Conservation (phyloP, 306 rosid species). For the Citrullus amarus region DNA sequence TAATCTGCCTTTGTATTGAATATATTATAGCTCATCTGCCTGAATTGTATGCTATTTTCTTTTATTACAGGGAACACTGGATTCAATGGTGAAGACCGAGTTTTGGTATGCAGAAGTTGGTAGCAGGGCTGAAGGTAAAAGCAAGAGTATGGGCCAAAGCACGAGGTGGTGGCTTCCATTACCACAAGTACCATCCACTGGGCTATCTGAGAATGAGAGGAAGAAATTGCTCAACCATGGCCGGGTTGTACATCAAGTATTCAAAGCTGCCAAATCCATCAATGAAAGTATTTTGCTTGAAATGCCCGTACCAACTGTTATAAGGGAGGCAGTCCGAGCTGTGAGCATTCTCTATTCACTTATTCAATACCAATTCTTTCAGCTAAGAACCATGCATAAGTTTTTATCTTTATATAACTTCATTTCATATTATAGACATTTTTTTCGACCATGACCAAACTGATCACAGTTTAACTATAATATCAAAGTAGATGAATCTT, state of each 20-base stretch:
- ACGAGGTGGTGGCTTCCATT: slow-evolving; percentile 89
- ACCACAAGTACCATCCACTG: slow-evolving; percentile 61
- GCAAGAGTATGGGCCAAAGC: slow-evolving; percentile 27
- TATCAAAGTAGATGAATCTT: background rate
- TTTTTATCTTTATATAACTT: too few relatives aligned
- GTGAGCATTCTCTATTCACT: slow-evolving; percentile 25
- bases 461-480: background rate
- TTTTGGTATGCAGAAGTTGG: slow-evolving; percentile 88
- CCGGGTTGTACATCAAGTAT: slow-evolving; percentile 61
- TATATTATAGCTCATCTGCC: background rate
- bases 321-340: slow-evolving; percentile 67
- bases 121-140: slow-evolving; percentile 65
- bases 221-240: slow-evolving; percentile 51
- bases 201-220: slow-evolving; percentile 62
- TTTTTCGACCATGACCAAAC: background rate
- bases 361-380: background rate
- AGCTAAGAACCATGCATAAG: background rate
- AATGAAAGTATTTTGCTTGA: slow-evolving; percentile 67
- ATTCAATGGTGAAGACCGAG: slow-evolving; percentile 76
- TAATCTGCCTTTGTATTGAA: background rate
- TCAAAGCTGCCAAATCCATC: slow-evolving; percentile 85
- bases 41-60: background rate
- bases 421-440: too few relatives aligned
- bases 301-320: slow-evolving; percentile 64
- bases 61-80: slow-evolving; percentile 55